Evolutionary conservation across 2,329 filamentous ascomycete genomes (phyloP).

Genomic region (Fusarium sambucinum): DNA sequence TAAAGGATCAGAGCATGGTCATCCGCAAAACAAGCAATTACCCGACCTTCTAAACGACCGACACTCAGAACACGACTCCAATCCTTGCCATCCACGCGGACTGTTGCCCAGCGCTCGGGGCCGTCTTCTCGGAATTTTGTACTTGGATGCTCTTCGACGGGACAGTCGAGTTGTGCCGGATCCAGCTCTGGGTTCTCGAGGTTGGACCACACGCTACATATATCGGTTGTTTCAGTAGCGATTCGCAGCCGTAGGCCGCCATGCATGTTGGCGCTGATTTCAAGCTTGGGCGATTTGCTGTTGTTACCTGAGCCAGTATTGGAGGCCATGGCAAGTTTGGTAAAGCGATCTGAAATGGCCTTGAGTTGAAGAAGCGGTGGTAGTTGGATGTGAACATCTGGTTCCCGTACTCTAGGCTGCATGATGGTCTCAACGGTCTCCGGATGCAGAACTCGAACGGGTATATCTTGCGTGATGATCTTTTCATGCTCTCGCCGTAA

Average conservation of each 20-base stretch:
- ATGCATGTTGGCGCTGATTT: conserved; percentile 94
- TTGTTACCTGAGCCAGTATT: conserved; percentile 56
- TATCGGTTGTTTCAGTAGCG: conserved; percentile 84
- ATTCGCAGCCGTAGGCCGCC: conserved; percentile 85
- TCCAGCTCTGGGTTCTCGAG: conserved; percentile 91
- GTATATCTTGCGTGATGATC: conserved; percentile 93
- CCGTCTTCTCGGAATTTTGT: conserved; percentile 81
- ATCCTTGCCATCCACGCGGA: conserved; percentile 91
- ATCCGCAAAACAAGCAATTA: conserved; percentile 91
- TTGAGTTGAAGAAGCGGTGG: conserved; percentile 91
- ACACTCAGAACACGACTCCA: conserved; percentile 97
- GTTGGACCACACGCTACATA: conserved; percentile 86
- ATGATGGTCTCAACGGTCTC: conserved; percentile 91
- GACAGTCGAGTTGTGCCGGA: conserved; percentile 77
- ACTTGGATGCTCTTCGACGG: conserved; percentile 83
- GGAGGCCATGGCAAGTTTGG: conserved; percentile 77
- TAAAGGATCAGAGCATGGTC: conserved; percentile 86
- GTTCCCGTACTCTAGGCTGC: conserved; percentile 89
- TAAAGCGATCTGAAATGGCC: conserved; percentile 94
- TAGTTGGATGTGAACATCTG: conserved; percentile 93
- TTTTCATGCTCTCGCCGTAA: conserved; percentile 83
- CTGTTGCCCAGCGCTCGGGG: conserved; percentile 87
- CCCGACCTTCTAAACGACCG: conserved; percentile 86
- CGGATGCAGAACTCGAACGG: conserved; percentile 88
- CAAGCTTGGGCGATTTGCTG: conserved; percentile 73